Evolutionary conservation across 768 basidiomycete genomes (phyloP).

Genomic region (Leucocoprinus leucothites): DNA sequence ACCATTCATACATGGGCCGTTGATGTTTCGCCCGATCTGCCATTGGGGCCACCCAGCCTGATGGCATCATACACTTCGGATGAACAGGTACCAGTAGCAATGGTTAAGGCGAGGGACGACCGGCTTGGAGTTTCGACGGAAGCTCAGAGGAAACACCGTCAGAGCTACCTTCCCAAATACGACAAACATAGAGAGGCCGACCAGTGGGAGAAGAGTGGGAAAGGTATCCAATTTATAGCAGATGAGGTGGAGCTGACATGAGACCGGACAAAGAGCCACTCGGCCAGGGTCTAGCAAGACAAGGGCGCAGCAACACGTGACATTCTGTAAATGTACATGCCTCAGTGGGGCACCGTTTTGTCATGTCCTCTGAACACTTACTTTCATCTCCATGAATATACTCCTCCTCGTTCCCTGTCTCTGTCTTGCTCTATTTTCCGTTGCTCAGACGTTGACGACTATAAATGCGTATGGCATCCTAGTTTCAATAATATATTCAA

Average conservation of each 20-base stretch:
- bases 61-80: conserved; percentile 9
- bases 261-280: neutral
- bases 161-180: conserved; percentile 6
- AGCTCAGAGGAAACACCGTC: conserved; percentile 1
- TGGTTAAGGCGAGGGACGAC: conserved; percentile 7
- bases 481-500: neutral
- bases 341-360: neutral
- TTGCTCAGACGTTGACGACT: conserved; percentile 40
- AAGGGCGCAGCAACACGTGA: neutral
- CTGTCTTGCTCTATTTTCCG: conserved; percentile 18
- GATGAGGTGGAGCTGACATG: conserved; percentile 5
- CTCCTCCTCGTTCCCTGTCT: conserved; percentile 15
- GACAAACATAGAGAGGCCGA: conserved; percentile 1
- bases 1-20: conserved; percentile 13
- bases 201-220: conserved; percentile 11
- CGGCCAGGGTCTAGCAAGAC: too few species aligned
- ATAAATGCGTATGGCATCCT: conserved; percentile 37
- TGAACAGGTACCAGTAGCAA: conserved; percentile 6
- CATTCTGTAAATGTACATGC: neutral
- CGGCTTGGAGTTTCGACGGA: conserved; percentile 1
- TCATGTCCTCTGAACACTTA: neutral
- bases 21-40: conserved; percentile 8
- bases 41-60: conserved; percentile 7
- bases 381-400: conserved; percentile 17
- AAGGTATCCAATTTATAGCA: conserved; percentile 4